Evolutionary conservation across 140 eudicot genomes (phyloP), one percentile per base, ranked within the genome.

Genomic region (Anethum foeniculum): DNA sequence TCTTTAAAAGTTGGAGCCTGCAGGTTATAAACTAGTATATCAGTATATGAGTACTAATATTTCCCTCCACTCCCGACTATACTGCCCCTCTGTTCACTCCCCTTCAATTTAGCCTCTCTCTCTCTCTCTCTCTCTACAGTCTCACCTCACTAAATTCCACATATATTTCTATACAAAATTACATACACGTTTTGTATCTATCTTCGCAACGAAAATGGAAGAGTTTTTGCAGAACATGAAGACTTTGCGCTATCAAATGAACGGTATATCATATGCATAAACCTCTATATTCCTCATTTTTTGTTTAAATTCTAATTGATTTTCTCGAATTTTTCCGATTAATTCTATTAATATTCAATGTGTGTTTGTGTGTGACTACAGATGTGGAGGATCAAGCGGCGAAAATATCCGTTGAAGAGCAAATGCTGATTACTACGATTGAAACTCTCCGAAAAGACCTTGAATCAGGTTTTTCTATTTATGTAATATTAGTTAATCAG

Each of bases 341-440:
- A 38, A 41, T 82, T 23, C 14, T 7, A 7, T 54, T 6, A 1
- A 25, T 28, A 1, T 25, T 60, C 38, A 12, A 34, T 30, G 23
- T 14, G 7, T 64, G 39, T 2, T 36, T 62, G 13, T 4, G 11
- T 82, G 51, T 62, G 58, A 75, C 76, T 85, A 77, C 85, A 93
- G 98, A 93, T 81, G 96, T 87, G 85, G 97, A 92, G 85, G 98
- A 93, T 85, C 92, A 93, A 81, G 96, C 93, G 41, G 93, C 92
- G 9, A 90, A 91, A 78, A 81, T 81, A 48, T 87, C 97, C 2
- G 90, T 85, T 25, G 96, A 93, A 72, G 98, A 91, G 87, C 97
- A 93, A 75, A 90, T 83, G 92, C 95, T 81, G 43, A 79, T 82
- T 83, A 89, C 97, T 68, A 91, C 93, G 2, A 81, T 87, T 75